A percentile compares a stretch with the other conserved stretches of the same genome.
Evolutionary conservation across 1,284 basidiomycete genomes (phyloP).

Genomic region (Pseudozyma flocculosa): DNA sequence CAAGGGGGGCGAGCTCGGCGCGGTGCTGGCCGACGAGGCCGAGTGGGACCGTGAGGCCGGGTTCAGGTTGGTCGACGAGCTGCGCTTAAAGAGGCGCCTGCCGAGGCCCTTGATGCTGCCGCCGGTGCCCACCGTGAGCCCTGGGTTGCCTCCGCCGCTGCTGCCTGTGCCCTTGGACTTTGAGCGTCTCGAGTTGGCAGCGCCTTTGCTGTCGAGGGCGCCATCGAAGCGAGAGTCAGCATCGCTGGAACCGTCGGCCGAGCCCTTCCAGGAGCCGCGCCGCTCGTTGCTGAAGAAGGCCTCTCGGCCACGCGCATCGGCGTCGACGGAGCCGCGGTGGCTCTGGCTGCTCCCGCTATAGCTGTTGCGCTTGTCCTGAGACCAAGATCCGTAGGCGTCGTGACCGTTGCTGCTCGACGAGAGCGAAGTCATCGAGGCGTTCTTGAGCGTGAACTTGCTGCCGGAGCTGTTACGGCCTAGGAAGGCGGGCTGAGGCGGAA

Average conservation of each 20-base stretch:
- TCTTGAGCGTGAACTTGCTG: too few relatives aligned
- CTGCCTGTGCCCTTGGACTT: conserved; percentile 6
- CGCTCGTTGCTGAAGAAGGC: conserved; percentile 6
- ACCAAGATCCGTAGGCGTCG: conserved; percentile 6
- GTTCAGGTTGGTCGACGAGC: conserved; percentile 13
- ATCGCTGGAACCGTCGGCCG: conserved; percentile 15
- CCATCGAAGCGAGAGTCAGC: conserved; percentile 5
- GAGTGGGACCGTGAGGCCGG: conserved; percentile 27
- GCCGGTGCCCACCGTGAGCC: conserved; percentile 1
- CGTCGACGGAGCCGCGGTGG: conserved; percentile 1
- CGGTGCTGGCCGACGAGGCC: conserved; percentile 17
- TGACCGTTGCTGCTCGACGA: conserved; percentile 10
- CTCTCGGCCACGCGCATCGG: too few relatives aligned
- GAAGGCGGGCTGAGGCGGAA: too few relatives aligned
- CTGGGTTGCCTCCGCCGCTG: conserved; percentile 1
- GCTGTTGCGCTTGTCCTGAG: conserved; percentile 6
- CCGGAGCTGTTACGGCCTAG: too few relatives aligned
- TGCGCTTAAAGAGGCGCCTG: conserved; percentile 25
- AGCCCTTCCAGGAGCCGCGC: neutral
- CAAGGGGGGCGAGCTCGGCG: conserved; percentile 22
- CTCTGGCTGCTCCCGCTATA: conserved; percentile 1
- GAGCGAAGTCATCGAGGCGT: neutral
- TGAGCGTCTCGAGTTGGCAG: conserved; percentile 2
- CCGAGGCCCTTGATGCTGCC: conserved; percentile 20
- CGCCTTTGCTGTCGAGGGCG: conserved; percentile 1